Evolutionary conservation across 306 rosid genomes (phyloP).

Genomic region (Purshia tridentata): DNA sequence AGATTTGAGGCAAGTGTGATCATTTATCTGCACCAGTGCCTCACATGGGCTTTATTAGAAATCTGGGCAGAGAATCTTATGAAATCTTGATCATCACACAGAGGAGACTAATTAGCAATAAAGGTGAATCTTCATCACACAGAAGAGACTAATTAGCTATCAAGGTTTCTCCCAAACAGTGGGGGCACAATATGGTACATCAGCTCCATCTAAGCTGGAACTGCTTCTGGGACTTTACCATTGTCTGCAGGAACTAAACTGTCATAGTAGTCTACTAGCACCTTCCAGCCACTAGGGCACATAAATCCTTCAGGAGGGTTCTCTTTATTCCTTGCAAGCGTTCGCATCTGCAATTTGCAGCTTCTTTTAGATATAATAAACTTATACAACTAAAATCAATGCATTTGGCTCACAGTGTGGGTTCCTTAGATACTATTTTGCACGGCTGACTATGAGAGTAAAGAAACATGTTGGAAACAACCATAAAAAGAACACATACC

Average conservation of each 20-base stretch:
- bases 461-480: neutral
- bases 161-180: constrained; percentile 53
- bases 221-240: constrained; percentile 70
- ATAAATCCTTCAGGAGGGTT: constrained; percentile 96
- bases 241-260: constrained; percentile 54
- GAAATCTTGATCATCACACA: constrained; percentile 26
- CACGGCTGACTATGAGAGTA: neutral
- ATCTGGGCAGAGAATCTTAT: constrained; percentile 29
- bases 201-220: constrained; percentile 51
- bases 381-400: neutral
- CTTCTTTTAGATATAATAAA: constrained; percentile 1
- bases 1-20: constrained; percentile 37
- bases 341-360: constrained; percentile 72
- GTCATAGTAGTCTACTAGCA: constrained; percentile 88
- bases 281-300: constrained; percentile 99
- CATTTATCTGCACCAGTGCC: constrained; percentile 45
- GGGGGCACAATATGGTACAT: constrained; percentile 33
- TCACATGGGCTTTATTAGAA: constrained; percentile 42
- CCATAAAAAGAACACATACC: constrained; percentile 38
- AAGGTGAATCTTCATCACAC: constrained; percentile 27
- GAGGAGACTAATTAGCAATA: constrained; percentile 39
- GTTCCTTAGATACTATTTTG: neutral
- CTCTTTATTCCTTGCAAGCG: constrained; percentile 87
- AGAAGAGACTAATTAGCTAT: constrained; percentile 38
- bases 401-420: neutral